Evolutionary conservation across 2,329 filamentous ascomycete genomes (phyloP).

Genomic region (Plenodomus biglobosus): DNA sequence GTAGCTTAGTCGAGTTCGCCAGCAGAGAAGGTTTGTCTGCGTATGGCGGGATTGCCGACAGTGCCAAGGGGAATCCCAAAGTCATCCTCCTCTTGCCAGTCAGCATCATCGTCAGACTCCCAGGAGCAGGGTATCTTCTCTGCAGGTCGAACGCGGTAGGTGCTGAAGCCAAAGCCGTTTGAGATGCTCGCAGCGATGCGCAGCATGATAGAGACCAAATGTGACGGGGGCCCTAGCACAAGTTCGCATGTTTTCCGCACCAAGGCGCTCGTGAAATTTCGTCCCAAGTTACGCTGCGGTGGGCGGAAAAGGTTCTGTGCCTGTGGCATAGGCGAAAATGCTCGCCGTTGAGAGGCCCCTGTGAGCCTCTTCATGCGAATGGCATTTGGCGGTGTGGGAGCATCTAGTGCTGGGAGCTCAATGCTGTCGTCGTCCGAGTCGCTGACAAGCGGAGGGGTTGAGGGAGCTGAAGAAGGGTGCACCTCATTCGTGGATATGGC

Average conservation of each 20-base stretch:
- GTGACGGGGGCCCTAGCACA: constrained; percentile 75
- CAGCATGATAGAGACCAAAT: constrained; percentile 77
- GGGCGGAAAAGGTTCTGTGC: constrained; percentile 67
- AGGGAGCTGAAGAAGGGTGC: constrained; percentile 40
- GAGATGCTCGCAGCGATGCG: constrained; percentile 77
- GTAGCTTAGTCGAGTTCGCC: constrained; percentile 31
- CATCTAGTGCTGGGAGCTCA: constrained; percentile 43
- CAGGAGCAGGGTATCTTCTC: constrained; percentile 54
- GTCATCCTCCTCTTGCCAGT: constrained; percentile 59
- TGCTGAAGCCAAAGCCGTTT: constrained; percentile 44
- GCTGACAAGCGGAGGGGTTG: constrained; percentile 49
- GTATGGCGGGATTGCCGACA: constrained; percentile 24
- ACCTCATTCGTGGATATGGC: constrained; percentile 23
- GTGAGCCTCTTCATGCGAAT: constrained; percentile 46
- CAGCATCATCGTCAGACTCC: constrained; percentile 59
- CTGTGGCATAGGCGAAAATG: constrained; percentile 68
- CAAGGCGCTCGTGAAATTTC: constrained; percentile 56
- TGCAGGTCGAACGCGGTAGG: constrained; percentile 34
- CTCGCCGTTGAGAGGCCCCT: constrained; percentile 60
- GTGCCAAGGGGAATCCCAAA: constrained; percentile 53
- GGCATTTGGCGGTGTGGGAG: constrained; percentile 44
- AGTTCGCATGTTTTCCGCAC: constrained; percentile 76
- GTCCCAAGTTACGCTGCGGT: constrained; percentile 41
- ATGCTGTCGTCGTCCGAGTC: constrained; percentile 50
- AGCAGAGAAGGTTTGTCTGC: constrained; percentile 22